Evolutionary conservation across 129 eudicot genomes (phyloP).

Genomic region (Chrysanthemum makinoi): DNA sequence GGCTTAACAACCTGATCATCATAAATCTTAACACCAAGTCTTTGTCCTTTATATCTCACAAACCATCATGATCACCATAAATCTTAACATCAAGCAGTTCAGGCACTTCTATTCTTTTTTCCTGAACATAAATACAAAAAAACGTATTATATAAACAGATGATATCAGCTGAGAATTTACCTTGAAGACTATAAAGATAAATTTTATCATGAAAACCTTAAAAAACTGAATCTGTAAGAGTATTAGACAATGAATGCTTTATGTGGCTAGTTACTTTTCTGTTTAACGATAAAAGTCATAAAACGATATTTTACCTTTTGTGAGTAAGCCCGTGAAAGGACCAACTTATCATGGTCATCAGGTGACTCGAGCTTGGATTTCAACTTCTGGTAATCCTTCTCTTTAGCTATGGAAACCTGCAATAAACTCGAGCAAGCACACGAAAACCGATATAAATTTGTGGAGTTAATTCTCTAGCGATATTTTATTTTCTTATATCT

Average conservation of each 20-base stretch:
- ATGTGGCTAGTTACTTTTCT: too few relatives aligned
- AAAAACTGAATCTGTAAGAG: too few relatives aligned
- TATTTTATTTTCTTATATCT: neutral
- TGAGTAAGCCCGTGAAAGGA: slow-evolving; percentile 21
- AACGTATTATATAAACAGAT: too few relatives aligned
- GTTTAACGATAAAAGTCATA: too few relatives aligned
- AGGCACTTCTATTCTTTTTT: too few relatives aligned
- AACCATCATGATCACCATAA: too few relatives aligned
- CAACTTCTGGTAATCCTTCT: slow-evolving; percentile 43
- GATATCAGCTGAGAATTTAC: too few relatives aligned
- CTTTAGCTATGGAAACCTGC: slow-evolving; percentile 41
- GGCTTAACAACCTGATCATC: slow-evolving; percentile 95
- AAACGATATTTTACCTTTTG: neutral
- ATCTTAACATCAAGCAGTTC: too few relatives aligned
- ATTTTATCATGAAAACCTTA: too few relatives aligned
- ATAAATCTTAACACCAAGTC: slow-evolving; percentile 95
- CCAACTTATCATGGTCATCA: slow-evolving; percentile 24
- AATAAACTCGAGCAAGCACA: neutral
- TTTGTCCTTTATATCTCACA: slow-evolving; percentile 57
- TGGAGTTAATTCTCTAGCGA: neutral
- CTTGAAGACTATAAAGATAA: too few relatives aligned
- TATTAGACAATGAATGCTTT: too few relatives aligned
- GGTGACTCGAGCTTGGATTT: slow-evolving; percentile 23
- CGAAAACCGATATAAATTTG: neutral
- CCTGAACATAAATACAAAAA: too few relatives aligned